Evolutionary conservation across 192 early-diverging fungal species (phyloP).

Genomic region (Backusella circina): DNA sequence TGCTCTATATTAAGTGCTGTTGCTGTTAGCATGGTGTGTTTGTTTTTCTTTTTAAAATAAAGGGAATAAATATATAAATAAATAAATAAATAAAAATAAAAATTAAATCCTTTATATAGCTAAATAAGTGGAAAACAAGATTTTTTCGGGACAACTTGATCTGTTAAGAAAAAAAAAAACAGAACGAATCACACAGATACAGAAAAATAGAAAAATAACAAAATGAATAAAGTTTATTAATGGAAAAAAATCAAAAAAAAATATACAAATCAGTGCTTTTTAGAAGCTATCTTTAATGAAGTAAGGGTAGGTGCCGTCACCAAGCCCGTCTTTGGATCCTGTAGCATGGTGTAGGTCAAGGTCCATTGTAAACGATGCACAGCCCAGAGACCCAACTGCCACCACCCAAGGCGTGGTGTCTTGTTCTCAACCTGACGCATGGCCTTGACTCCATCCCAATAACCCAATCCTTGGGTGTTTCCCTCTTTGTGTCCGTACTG

Average conservation of each 20-base stretch:
- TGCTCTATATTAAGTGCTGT: not conserved
- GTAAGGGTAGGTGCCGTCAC: conserved; percentile 21
- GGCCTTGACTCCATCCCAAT: conserved; percentile 27
- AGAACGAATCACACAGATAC: not conserved
- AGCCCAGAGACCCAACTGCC: conserved; percentile 15
- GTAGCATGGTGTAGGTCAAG: conserved; percentile 29
- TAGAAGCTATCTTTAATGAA: not conserved
- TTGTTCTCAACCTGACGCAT: conserved; percentile 7
- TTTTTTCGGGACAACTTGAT: not conserved
- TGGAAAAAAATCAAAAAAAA: not conserved
- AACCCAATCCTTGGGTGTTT: conserved; percentile 17
- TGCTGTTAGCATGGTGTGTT: no score
- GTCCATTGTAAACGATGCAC: conserved; percentile 27
- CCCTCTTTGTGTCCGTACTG: conserved; percentile 8
- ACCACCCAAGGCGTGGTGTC: conserved; percentile 14
- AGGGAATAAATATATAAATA: not conserved
- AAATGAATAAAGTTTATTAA: not conserved
- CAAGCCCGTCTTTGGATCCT: conserved; percentile 23
- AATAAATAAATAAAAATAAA: not conserved
- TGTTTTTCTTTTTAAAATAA: not conserved
- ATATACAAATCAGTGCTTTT: not conserved
- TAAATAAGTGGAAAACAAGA: not conserved
- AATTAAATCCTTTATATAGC: not conserved
- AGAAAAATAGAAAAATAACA: not conserved
- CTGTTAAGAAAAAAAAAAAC: not conserved